Percentiles rank a stretch among this genome's conserved stretches.
Conservation (phyloP, 768 basidiomycete genomes). For the Xerocomellus amylosporus region DNA sequence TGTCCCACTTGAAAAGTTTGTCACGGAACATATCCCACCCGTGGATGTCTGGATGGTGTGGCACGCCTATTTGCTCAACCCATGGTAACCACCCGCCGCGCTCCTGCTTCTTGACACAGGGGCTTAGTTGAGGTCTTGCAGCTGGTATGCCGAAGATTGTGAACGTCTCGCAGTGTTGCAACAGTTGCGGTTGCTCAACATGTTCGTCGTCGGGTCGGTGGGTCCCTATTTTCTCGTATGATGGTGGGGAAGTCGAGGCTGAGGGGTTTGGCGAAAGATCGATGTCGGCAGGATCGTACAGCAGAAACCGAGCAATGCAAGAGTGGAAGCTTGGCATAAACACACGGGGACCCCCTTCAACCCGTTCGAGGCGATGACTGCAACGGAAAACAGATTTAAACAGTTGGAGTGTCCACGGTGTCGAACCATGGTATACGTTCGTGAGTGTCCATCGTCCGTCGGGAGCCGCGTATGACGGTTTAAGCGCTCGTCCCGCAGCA, state of each 20-base stretch:
- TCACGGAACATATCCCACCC: constrained; percentile 32
- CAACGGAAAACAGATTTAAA: constrained; percentile 20
- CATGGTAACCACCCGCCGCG: constrained; percentile 23
- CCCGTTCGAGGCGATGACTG: constrained; percentile 35
- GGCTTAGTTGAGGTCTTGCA: constrained; percentile 8
- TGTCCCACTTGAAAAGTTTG: constrained; percentile 26
- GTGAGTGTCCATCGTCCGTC: constrained; percentile 26
- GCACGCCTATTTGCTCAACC: constrained; percentile 41
- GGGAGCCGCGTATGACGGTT: neutral
- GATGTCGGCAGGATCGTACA: constrained; percentile 19
- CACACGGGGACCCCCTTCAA: constrained; percentile 32
- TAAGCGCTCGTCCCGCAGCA: constrained; percentile 30
- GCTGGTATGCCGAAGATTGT: constrained; percentile 35
- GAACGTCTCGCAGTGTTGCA: constrained; percentile 28
- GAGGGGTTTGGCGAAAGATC: constrained; percentile 16
- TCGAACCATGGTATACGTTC: constrained; percentile 24
- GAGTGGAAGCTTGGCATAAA: constrained; percentile 22
- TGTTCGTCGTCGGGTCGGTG: constrained; percentile 31
- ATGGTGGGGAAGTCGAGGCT: neutral
- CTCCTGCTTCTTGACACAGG: neutral
- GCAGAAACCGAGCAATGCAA: constrained; percentile 13
- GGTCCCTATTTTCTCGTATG: constrained; percentile 1
- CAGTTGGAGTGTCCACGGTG: constrained; percentile 37
- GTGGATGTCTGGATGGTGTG: constrained; percentile 43
- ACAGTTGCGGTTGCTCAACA: constrained; percentile 26